Percentiles rank a stretch among this genome's conserved stretches.
Conservation (phyloP, 176 grass and related monocot genomes). For the Carex kokanica region DNA sequence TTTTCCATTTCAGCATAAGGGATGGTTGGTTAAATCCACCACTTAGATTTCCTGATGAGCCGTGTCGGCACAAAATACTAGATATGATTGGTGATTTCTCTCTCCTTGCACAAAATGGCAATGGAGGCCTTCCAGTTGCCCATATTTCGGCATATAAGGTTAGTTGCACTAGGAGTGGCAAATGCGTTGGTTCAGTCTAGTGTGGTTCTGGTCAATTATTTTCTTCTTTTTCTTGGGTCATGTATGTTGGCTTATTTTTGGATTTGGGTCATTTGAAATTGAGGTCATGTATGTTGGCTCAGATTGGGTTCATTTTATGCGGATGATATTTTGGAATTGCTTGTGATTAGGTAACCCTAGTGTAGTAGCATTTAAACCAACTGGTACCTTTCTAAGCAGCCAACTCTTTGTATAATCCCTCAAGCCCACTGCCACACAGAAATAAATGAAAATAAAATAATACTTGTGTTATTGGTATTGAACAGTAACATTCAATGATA, state of each 20-base stretch:
- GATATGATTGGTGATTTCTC: slow-evolving; percentile 94
- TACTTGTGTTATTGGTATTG: not conserved
- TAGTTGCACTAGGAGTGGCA: slow-evolving; percentile 15
- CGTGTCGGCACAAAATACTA: slow-evolving; percentile 88
- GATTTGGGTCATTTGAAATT: not conserved
- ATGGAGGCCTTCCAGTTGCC: slow-evolving; percentile 65
- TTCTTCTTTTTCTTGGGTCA: not conserved
- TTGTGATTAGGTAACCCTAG: not conserved
- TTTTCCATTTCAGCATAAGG: slow-evolving; percentile 47
- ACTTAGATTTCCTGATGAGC: slow-evolving; percentile 67
- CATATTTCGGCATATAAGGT: slow-evolving; percentile 94
- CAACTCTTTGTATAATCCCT: not conserved
- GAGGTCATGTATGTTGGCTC: not conserved
- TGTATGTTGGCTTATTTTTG: not conserved
- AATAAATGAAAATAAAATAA: not conserved
- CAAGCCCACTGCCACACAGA: not conserved
- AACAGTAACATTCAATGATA: not conserved
- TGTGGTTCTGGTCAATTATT: not conserved
- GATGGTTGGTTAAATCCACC: slow-evolving; percentile 85
- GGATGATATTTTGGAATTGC: not conserved
- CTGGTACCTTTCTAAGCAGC: not conserved
- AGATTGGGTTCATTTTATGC: not conserved
- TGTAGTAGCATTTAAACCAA: not conserved
- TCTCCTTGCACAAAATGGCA: slow-evolving; percentile 80
- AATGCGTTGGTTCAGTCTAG: not conserved